phyloP scores from a whole-genome alignment of 345 rosid genomes.

The Noccaea caerulescens region DNA sequence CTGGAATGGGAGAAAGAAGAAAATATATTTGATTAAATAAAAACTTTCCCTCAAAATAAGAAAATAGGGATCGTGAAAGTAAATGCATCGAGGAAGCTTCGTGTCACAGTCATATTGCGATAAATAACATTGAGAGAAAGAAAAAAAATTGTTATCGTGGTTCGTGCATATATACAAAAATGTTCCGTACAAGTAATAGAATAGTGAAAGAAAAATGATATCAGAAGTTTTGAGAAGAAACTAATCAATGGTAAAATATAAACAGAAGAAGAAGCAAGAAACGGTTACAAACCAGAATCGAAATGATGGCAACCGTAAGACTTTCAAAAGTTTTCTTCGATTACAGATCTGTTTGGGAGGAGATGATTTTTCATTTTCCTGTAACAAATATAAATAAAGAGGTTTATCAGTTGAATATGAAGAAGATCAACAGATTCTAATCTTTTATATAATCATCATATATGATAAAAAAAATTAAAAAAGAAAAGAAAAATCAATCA shows the following conservation, averaged over 20 bases:
- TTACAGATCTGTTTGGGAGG: slow-evolving; percentile 30
- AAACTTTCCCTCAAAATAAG: slow-evolving; percentile 1
- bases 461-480: background rate
- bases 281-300: slow-evolving; percentile 22
- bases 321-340: background rate
- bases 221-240: slow-evolving; percentile 1
- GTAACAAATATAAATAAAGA: background rate
- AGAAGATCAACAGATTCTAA: slow-evolving; percentile 22
- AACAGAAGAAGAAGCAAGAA: background rate
- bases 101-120: slow-evolving; percentile 11
- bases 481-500: slow-evolving; percentile 24
- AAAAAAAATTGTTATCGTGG: slow-evolving; percentile 9
- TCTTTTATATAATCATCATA: slow-evolving; percentile 3
- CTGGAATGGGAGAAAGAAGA: slow-evolving; percentile 15
- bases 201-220: slow-evolving; percentile 18
- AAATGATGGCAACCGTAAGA: slow-evolving; percentile 11
- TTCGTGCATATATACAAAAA: slow-evolving; percentile 21
- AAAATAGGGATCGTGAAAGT: slow-evolving; percentile 45
- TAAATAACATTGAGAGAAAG: slow-evolving; percentile 16
- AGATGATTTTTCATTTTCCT: background rate
- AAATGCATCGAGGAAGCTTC: slow-evolving; percentile 47
- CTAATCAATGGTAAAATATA: background rate
- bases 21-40: slow-evolving; percentile 8
- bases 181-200: slow-evolving; percentile 22
- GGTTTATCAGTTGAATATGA: background rate